Conservation (phyloP, 495 filamentous ascomycete genomes). For the Podospora pseudocomata region DNA sequence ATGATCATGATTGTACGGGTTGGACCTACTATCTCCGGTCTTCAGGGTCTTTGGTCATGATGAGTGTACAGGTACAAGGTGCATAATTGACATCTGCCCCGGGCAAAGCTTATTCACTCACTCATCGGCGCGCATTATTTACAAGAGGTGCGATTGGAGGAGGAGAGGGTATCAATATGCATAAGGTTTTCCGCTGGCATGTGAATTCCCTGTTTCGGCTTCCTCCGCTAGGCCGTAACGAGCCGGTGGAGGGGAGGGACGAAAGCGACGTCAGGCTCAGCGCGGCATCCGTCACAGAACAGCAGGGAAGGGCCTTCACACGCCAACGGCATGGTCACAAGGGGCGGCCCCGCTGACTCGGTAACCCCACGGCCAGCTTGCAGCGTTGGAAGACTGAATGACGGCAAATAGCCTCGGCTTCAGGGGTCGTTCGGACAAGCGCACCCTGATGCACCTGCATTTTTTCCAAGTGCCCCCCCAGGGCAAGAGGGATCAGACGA, state of each 20-base stretch:
- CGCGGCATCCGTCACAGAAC: background rate
- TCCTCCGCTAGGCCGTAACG: conserved; percentile 26
- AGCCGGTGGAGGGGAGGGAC: conserved; percentile 6
- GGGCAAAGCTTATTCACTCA: background rate
- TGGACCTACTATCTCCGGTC: background rate
- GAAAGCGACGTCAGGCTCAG: conserved; percentile 11
- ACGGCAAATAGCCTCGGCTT: conserved; percentile 36
- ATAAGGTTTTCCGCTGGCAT: conserved; percentile 19
- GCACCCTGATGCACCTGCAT: conserved; percentile 10
- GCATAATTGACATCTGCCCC: background rate
- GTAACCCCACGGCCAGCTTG: conserved; percentile 12
- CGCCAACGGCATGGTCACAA: conserved; percentile 1
- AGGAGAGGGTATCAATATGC: background rate
- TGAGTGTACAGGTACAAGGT: background rate
- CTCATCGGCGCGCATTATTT: background rate
- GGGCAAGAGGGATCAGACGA: background rate
- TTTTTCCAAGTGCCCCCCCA: too few relatives aligned
- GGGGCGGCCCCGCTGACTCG: conserved; percentile 20
- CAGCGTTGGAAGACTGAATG: conserved; percentile 19
- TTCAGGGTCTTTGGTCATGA: background rate
- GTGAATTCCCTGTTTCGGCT: conserved; percentile 21
- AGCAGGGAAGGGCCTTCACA: background rate
- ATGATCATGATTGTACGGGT: too few relatives aligned
- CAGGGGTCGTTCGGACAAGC: conserved; percentile 27
- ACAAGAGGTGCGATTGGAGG: background rate